Percentiles rank a stretch among this genome's conserved stretches.
Conservation (phyloP, 2,329 filamentous ascomycete species). For the Atkinsonella texensis region DNA sequence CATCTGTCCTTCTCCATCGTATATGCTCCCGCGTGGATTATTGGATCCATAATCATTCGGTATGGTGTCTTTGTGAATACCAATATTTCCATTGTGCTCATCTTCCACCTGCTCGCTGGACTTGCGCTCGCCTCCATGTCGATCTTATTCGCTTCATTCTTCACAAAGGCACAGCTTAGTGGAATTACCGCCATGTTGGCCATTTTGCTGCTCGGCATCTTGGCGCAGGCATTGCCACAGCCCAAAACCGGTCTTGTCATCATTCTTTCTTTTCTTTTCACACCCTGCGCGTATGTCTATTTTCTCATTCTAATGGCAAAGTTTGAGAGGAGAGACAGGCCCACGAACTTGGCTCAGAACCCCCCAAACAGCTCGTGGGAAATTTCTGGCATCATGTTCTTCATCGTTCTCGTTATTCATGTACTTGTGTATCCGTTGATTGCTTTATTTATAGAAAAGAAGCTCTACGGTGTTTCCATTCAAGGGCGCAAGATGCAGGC, state of each 20-base stretch:
- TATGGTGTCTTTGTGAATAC: slow-evolving; percentile 54
- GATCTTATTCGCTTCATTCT: slow-evolving; percentile 70
- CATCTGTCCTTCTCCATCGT: slow-evolving; percentile 70
- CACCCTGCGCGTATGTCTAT: slow-evolving; percentile 79
- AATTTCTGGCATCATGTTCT: slow-evolving; percentile 63
- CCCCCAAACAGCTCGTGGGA: slow-evolving; percentile 56
- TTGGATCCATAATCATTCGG: slow-evolving; percentile 55
- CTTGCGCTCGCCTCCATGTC: slow-evolving; percentile 69
- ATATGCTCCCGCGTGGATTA: slow-evolving; percentile 73
- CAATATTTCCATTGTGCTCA: slow-evolving; percentile 50
- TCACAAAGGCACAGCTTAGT: slow-evolving; percentile 77
- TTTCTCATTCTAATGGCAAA: slow-evolving; percentile 66
- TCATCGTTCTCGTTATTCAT: slow-evolving; percentile 66
- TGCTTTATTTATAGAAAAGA: slow-evolving; percentile 61
- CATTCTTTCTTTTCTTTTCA: slow-evolving; percentile 64
- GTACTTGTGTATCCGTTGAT: slow-evolving; percentile 67
- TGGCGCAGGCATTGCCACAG: slow-evolving; percentile 62
- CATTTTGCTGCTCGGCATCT: slow-evolving; percentile 64
- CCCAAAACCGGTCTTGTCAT: slow-evolving; percentile 52
- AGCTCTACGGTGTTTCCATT: slow-evolving; percentile 62
- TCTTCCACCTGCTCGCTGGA: slow-evolving; percentile 68
- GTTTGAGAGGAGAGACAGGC: slow-evolving; percentile 51
- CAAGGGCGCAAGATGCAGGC: slow-evolving; percentile 42
- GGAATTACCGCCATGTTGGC: slow-evolving; percentile 68
- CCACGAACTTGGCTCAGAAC: slow-evolving; percentile 47